Percentiles rank a stretch among this genome's conserved stretches.
Conservation (phyloP, 2,329 filamentous ascomycete genomes). For the Fusarium nisikadoi region DNA sequence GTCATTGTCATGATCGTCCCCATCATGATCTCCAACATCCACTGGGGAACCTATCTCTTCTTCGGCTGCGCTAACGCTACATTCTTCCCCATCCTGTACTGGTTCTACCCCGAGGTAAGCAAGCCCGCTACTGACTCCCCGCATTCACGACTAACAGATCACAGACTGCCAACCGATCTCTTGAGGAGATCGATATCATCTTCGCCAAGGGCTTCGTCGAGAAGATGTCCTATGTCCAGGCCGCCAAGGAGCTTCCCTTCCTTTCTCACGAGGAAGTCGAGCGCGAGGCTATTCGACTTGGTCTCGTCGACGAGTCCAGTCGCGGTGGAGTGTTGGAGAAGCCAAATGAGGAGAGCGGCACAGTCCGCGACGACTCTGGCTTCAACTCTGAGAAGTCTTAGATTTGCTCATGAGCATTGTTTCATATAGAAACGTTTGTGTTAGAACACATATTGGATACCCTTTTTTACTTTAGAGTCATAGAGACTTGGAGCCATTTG, state of each 20-base stretch:
- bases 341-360: slow-evolving; percentile 17
- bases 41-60: slow-evolving; percentile 61
- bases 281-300: slow-evolving; percentile 51
- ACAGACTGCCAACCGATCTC: slow-evolving; percentile 52
- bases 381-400: slow-evolving; percentile 37
- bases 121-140: rapidly evolving
- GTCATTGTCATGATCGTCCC: slow-evolving; percentile 71
- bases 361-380: slow-evolving; percentile 32
- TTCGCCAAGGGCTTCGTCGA: slow-evolving; percentile 69
- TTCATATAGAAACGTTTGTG: not conserved
- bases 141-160: not conserved
- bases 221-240: slow-evolving; percentile 68
- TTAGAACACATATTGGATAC: slow-evolving; percentile 6
- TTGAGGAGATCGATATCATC: slow-evolving; percentile 69
- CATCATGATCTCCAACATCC: slow-evolving; percentile 68
- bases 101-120: slow-evolving; percentile 55
- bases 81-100: slow-evolving; percentile 62
- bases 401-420: not conserved
- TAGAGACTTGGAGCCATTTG: slow-evolving; percentile 2
- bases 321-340: slow-evolving; percentile 37
- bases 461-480: slow-evolving; percentile 15
- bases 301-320: slow-evolving; percentile 27
- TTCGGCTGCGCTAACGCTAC: slow-evolving; percentile 64
- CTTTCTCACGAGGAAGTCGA: slow-evolving; percentile 64
- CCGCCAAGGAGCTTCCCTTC: slow-evolving; percentile 66